Evolutionary conservation across 2,329 filamentous ascomycete genomes (phyloP), one percentile per base, ranked within the genome.

Genomic region (Gaeumannomyces tritici): DNA sequence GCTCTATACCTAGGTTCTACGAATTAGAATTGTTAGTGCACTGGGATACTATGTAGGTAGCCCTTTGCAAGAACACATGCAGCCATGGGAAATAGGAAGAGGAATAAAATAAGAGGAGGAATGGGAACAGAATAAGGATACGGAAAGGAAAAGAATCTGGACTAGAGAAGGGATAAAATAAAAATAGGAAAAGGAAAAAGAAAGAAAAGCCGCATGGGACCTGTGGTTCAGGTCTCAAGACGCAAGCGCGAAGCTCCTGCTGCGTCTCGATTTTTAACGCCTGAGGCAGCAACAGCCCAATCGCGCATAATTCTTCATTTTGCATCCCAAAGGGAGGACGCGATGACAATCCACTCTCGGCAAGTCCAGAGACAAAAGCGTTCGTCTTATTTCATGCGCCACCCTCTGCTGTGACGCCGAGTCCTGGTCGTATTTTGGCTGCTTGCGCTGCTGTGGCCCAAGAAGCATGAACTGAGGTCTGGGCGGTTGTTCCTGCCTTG

Each of bases 271-370:
- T 27, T 47, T 13, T 29, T 51, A 55, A 51, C 60, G 62, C 62
- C 62, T 61, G 15, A 63, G 62, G 62, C 58, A 63, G 51, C 62
- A 21, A 62, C 24, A 31, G 13, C n/a, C 13, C n/a, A 51, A 24
- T 13, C 31, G 21, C 62, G 62, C 62, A 61, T 61, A 63, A 61
- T 57, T 56, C 58, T 57, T 57, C 62, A 63, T 60, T 63, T 63
- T 63, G 60, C 60, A 62, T 27, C 60, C 47, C 26, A 55, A 61
- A 42, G 42, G 33, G 57, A 33, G 31, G 15, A 42, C 59, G 42
- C 42, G 42, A 51, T 51, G 6, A 51, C 42, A 51, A 51, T 24
- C 42, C 42, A 51, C 42, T 8, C 8, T 9, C 42, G 42, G n/a
- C 42, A 7, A n/a, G 42, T n/a, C 42, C 7, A 51, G 21, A 13